Percentiles rank a stretch among this genome's conserved stretches.
These are phyloP conservation scores for Bipolaris gigantea DNA, from an alignment of 2,329 filamentous ascomycete genomes.

Conservation along the genomic window DNA sequence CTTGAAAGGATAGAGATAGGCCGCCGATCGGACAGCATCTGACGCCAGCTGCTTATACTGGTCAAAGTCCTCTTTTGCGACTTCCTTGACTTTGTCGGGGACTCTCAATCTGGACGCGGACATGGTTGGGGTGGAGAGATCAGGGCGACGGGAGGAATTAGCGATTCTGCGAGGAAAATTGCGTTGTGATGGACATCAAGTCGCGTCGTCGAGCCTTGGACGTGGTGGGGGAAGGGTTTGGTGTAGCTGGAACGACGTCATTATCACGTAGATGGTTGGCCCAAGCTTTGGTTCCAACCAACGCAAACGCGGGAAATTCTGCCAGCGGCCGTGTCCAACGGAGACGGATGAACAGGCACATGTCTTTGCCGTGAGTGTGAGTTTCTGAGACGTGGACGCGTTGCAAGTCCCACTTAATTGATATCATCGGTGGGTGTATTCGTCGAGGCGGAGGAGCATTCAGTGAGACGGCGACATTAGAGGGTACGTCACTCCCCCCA, in stretches of 20 bases:
- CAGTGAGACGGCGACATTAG: not conserved
- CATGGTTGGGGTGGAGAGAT: constrained; percentile 14
- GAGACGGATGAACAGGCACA: not conserved
- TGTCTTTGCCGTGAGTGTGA: not conserved
- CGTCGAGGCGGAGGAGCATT: not conserved
- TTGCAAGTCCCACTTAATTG: not conserved
- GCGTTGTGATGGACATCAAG: constrained; percentile 10
- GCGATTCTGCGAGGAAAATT: constrained; percentile 7
- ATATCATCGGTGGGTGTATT: not conserved
- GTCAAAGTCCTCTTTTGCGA: constrained; percentile 69
- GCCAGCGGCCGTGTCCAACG: not conserved
- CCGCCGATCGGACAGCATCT: constrained; percentile 72
- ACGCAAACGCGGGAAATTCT: not conserved
- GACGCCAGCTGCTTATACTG: constrained; percentile 65
- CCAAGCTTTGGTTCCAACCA: constrained; percentile 6
- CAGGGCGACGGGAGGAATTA: constrained; percentile 4
- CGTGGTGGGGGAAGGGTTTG: constrained; percentile 14
- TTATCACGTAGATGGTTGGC: constrained; percentile 7
- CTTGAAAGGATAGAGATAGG: constrained; percentile 85
- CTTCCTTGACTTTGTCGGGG: constrained; percentile 58
- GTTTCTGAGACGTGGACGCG: not conserved
- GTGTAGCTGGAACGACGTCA: constrained; percentile 14
- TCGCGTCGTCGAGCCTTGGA: not conserved
- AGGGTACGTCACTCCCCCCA: constrained; percentile 6
- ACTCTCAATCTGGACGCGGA: constrained; percentile 30